Base-by-base conservation (phyloP, 192 early-diverging fungal genomes). In the Rhizophagus clarus region DNA sequence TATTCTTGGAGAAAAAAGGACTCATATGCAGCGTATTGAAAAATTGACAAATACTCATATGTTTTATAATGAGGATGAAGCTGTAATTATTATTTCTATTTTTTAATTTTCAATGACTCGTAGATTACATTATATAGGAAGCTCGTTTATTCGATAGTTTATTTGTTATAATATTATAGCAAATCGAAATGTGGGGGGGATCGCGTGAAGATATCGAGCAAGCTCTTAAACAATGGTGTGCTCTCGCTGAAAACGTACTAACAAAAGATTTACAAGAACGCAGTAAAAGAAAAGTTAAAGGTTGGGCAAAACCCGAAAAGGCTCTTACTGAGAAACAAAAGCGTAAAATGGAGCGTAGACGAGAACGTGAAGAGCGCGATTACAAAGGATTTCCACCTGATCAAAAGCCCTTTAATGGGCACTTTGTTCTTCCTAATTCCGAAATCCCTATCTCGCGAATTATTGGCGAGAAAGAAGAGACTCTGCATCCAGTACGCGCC, bases 161-260 rank as follows among this genome's bases (percentile, higher is more conserved):
- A 24, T 9, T 26, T 28, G n/a, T n/a, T n/a, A n/a, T n/a, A n/a
- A n/a, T 12, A 31, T 45, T 81, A 12, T 72, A 82, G 64, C 81
- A 84, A 81, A 84, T 86, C 17, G 85, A 86, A 63, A 77, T 86
- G 8, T 86, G 85, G 85, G 85, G 85, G 85, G 85, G 85, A 15
- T 49, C 74, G 2, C 66, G 63, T 3, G 29, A 32, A 2, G 75
- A 75, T 11, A 47, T 86, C 6, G 34, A 76, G 11, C 68, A 77
- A 47, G 82, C 83, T 29, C 78, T 83, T 45, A 63, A 34, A 5
- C 82, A 82, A 28, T 74, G 81, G 14, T 77, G 77, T 68, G 34
- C 40, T 14, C 29, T 86, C n/a, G 77, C 73, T 8, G 14, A 34
- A 9, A 72, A 76, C 24, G 12, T 81, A 26, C 61, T 62, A 6